Percentiles rank a stretch among this genome's conserved stretches.
Conservation (phyloP, 306 rosid genomes). For the Castanospermum australe region DNA sequence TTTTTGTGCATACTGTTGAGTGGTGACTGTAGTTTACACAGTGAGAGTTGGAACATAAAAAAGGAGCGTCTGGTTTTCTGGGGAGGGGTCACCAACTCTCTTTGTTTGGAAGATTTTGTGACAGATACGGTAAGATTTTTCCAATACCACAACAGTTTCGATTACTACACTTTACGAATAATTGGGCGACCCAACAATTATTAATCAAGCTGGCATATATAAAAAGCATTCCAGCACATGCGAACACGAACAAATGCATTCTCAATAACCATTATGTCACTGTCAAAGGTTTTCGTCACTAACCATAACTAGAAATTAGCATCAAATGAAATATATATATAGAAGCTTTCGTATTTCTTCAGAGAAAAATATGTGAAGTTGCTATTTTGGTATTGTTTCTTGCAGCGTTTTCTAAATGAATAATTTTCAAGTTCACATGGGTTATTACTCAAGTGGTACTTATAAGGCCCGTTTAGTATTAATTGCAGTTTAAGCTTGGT, state of each 20-base stretch:
- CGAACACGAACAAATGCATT: no score
- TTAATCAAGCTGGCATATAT: neutral
- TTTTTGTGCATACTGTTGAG: neutral
- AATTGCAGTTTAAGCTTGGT: no score
- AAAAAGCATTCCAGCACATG: no score
- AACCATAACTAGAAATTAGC: neutral
- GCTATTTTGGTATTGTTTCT: no score
- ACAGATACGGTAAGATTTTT: neutral
- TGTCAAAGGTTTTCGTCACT: neutral
- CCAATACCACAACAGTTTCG: neutral
- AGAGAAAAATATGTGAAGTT: no score
- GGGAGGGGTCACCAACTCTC: neutral
- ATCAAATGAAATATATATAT: no score
- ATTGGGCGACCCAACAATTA: neutral
- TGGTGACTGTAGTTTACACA: neutral
- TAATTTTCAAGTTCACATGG: no score
- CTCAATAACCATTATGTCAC: neutral
- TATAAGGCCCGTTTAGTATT: no score
- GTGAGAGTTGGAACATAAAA: neutral
- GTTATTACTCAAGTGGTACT: no score
- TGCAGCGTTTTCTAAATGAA: no score
- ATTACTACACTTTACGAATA: neutral
- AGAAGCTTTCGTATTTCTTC: no score
- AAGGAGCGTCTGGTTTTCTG: neutral
- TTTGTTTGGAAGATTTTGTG: neutral